Conservation (phyloP, 495 filamentous ascomycete species). For the Parathielavia hyrcaniae region DNA sequence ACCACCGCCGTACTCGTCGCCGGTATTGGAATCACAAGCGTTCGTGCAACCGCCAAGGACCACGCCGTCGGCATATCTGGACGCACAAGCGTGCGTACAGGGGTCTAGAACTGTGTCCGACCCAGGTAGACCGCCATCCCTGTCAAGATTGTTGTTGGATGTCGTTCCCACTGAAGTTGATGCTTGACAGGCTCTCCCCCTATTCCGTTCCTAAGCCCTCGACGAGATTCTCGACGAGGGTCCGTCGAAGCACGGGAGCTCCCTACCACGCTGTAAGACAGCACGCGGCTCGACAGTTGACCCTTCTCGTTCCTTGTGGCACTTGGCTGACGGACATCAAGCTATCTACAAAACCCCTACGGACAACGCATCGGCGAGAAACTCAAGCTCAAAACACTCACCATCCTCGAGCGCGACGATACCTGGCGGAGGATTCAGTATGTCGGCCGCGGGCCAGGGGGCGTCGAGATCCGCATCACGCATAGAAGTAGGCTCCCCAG, state of each 20-base stretch:
- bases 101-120: no score
- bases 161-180: background rate
- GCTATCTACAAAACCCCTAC: background rate
- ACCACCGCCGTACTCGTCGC: background rate
- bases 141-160: no score
- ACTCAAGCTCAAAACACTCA: background rate
- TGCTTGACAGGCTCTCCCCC: background rate
- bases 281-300: no score
- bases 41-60: background rate
- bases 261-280: background rate
- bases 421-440: conserved; percentile 2
- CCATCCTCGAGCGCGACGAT: conserved; percentile 5
- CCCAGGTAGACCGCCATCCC: background rate
- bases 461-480: background rate
- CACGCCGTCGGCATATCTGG: background rate
- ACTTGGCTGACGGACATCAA: background rate
- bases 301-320: background rate
- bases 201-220: no score
- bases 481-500: background rate
- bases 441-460: background rate
- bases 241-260: conserved; percentile 2
- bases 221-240: background rate
- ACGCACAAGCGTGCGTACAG: background rate
- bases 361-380: conserved; percentile 2
- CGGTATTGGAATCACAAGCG: background rate